These are phyloP conservation scores for Puccinia brachypodii DNA, from an alignment of 1,284 basidiomycete species.

Conservation along the genomic window DNA sequence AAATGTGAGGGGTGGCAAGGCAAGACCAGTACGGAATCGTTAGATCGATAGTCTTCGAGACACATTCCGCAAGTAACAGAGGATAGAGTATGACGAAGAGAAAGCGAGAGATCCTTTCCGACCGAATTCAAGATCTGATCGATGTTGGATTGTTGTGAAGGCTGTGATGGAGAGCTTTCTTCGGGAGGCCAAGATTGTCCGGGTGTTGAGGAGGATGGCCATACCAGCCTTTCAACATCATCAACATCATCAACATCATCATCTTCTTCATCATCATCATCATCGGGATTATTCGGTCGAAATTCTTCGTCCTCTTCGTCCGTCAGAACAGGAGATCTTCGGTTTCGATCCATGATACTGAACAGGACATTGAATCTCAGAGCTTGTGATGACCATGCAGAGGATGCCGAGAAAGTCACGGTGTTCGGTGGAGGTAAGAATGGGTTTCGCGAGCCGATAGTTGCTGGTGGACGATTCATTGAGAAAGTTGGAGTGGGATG, in stretches of 20 bases:
- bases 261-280: background rate
- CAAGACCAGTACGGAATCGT: background rate
- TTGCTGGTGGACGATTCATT: background rate
- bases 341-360: conserved; percentile 7
- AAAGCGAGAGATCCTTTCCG: background rate
- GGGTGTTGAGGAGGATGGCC: background rate
- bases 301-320: background rate
- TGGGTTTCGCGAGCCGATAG: conserved; percentile 12
- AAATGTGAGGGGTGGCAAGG: conserved; percentile 21
- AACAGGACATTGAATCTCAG: conserved; percentile 22
- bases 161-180: background rate
- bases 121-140: conserved; percentile 6
- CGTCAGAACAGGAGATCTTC: background rate
- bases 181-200: background rate
- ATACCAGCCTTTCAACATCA: too few relatives aligned
- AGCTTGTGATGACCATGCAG: background rate
- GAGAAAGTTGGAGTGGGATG: too few relatives aligned
- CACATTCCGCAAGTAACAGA: background rate
- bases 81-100: background rate
- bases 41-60: background rate
- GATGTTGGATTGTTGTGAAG: background rate
- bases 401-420: conserved; percentile 4
- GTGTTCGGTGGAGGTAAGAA: conserved; percentile 1
- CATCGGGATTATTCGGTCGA: background rate
- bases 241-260: background rate